These are phyloP conservation scores for Lachancea mirantina DNA, from an alignment of 805 yeast genomes.

Conservation along the genomic window DNA sequence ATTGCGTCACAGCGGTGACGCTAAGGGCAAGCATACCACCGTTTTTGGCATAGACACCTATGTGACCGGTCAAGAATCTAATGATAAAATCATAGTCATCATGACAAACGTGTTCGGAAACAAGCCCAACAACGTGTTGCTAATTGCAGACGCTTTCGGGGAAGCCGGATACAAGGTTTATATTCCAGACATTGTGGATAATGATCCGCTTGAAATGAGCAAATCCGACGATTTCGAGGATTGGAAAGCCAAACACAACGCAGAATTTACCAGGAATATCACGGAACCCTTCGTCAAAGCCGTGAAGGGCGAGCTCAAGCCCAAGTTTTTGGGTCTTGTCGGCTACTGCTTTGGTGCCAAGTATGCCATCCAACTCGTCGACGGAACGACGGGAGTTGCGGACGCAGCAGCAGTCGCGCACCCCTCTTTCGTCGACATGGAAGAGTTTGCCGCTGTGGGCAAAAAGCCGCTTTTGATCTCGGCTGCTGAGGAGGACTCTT, in stretches of 20 bases:
- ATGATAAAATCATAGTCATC: constrained; percentile 49
- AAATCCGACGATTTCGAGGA: constrained; percentile 25
- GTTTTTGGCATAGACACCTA: constrained; percentile 42
- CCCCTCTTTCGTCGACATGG: constrained; percentile 65
- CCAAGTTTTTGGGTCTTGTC: constrained; percentile 46
- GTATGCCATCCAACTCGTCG: constrained; percentile 46
- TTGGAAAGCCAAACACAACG: constrained; percentile 54
- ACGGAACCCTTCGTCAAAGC: constrained; percentile 41
- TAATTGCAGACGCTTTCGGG: constrained; percentile 64
- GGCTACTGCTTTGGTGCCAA: constrained; percentile 89
- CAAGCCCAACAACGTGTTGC: constrained; percentile 45
- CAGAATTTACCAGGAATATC: constrained; percentile 41
- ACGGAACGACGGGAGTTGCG: constrained; percentile 32
- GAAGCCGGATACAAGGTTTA: constrained; percentile 55
- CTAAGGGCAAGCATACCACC: constrained; percentile 38
- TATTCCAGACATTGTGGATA: constrained; percentile 67
- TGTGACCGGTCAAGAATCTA: constrained; percentile 39
- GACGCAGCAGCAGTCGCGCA: constrained; percentile 74
- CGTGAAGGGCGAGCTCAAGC: constrained; percentile 39
- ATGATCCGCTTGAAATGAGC: constrained; percentile 35
- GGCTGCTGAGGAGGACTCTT: constrained; percentile 64
- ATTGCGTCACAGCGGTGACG: constrained; percentile 43
- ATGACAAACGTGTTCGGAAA: constrained; percentile 67
- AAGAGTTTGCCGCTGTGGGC: constrained; percentile 51
- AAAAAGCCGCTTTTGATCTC: constrained; percentile 56